Evolutionary conservation across 148 eudicot genomes (phyloP), one percentile per base, ranked within the genome.

Genomic region (Salicornia ramosissima): DNA sequence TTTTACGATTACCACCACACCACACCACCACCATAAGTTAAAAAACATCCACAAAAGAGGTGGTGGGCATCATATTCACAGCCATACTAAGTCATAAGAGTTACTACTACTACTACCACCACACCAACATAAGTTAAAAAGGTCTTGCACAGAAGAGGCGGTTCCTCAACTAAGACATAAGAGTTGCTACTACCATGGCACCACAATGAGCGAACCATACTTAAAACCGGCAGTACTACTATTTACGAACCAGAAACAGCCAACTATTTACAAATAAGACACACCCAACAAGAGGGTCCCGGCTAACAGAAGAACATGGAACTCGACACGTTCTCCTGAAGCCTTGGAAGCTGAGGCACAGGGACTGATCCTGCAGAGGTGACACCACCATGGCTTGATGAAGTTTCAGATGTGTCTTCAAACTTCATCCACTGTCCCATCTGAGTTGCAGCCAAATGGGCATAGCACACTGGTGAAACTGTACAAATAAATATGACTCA

Each of bases 381-480:
- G 31, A 82, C 70, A 16, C 90, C 93, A n/a, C 86, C 88, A 50
- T 85, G 95, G 74, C 96, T 82, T 0, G 96, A 90, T 0, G 95
- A 79, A 0, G 92, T 90, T 69, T 88, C 96, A 0, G 96, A 90
- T 24, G 61, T 40, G 2, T 93, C 98, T 26, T 90, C 96, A 47
- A 93, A 93, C 72, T 93, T 93, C 90, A 94, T 82, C 72, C 85
- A 90, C 67, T 78, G 83, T 8, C 88, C 85, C 61, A 94, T 52
- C 75, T 91, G 99, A 31, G 95, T 86, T 0, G 99, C 99, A 0
- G 99, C 99, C 71, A 90, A 73, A 74, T 94, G 99, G 10, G 99
- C 99, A 30, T 94, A 94, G 69, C 94, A 90, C 3, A 91, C 83
- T 0, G 99, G 99, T 1, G 99, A 89, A 57, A 94, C 99, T 90